These are phyloP conservation scores for Penicillium manginii DNA, from an alignment of 495 filamentous ascomycete genomes.

Conservation along the genomic window DNA sequence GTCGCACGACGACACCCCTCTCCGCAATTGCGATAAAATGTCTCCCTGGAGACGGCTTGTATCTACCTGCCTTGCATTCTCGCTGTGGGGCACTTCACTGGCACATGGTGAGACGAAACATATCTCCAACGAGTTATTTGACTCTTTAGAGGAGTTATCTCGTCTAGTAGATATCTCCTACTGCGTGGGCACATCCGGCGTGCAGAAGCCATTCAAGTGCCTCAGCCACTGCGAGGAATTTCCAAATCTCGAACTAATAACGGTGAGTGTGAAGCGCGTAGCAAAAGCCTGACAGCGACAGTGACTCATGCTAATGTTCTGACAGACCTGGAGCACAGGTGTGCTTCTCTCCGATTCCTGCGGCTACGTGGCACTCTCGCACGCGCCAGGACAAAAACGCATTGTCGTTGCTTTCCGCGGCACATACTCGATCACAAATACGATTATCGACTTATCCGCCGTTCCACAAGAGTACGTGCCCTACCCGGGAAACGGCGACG, in stretches of 20 bases:
- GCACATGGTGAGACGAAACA: constrained; percentile 16
- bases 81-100: not conserved
- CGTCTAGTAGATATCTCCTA: constrained; percentile 93
- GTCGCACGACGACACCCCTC: not conserved
- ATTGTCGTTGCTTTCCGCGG: constrained; percentile 95
- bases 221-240: constrained; percentile 83
- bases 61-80: constrained; percentile 5
- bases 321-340: constrained; percentile 86
- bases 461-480: constrained; percentile 89
- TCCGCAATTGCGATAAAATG: constrained; percentile 11
- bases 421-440: constrained; percentile 90
- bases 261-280: constrained; percentile 42
- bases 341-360: constrained; percentile 86
- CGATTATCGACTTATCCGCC: constrained; percentile 84
- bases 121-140: constrained; percentile 70
- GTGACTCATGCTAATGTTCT: constrained; percentile 3
- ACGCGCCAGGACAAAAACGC: constrained; percentile 57
- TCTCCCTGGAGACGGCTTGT: constrained; percentile 5
- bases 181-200: constrained; percentile 86
- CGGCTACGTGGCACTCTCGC: constrained; percentile 88
- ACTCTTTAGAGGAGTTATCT: constrained; percentile 80
- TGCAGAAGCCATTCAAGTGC: constrained; percentile 81
- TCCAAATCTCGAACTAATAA: constrained; percentile 73
- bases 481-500: constrained; percentile 60
- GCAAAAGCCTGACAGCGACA: not conserved